Base-by-base conservation (phyloP, 495 filamentous ascomycete species). In the Hypoxylon cercidicola region DNA sequence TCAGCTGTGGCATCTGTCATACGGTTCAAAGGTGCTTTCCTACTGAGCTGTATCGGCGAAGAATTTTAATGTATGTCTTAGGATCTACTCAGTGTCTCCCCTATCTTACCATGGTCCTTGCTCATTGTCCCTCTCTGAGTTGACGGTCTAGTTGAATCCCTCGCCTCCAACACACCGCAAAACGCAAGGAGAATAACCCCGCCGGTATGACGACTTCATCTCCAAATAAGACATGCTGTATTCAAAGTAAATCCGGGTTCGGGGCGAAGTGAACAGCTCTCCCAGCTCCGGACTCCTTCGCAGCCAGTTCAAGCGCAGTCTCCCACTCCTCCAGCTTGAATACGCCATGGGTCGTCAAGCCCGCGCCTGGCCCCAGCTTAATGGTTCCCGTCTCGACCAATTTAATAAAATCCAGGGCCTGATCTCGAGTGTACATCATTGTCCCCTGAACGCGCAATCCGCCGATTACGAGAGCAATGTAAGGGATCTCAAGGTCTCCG, bases 191-290 rank as follows among this genome's bases (percentile, higher is more conserved):
- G 25, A 28, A 7, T 28, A 28, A 28, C 25, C 25, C 25, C 25
- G 7, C 3, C 25, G 3, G 7, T 3, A 28, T 28, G 3, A 28
- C 7, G 25, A 28, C 25, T 28, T 28, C 7, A 7, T 28, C 25
- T 28, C 25, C 7, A 28, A 7, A n/a, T n/a, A n/a, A n/a, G n/a
- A n/a, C 25, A 28, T 28, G 41, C 12, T 41, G 4, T 41, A 16
- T 74, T 55, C 83, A 15, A 41, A 41, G 3, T 8, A 16, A 41
- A 2, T 77, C 68, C 77, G 51, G 9, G 15, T 59, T 58, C 21
- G 63, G 41, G 15, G 60, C 63, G 64, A 66, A 60, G 48, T 62
- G 62, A 37, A 68, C 69, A 10, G 55, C 60, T 30, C 34, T 65
- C 11, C 60, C 69, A 40, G 64, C 58, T 16, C 53, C 67, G 11